Evolutionary conservation across 2,329 filamentous ascomycete genomes (phyloP).

Genomic region (Neonectria magnoliae): DNA sequence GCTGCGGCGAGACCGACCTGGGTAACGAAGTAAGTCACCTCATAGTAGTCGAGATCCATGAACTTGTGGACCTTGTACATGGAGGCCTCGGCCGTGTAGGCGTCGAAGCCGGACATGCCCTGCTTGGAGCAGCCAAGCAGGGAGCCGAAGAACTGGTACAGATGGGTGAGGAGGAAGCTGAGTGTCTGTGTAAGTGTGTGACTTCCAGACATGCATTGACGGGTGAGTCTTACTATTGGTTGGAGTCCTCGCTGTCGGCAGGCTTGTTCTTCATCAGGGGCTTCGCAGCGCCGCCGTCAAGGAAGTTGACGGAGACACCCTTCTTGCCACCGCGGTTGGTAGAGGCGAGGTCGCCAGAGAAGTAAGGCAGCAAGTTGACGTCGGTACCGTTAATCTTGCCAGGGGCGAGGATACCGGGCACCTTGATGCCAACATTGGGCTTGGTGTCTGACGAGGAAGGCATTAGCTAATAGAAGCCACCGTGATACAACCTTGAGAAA

Average conservation of each 20-base stretch:
- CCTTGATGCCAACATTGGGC: constrained; percentile 61
- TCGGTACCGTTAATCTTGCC: constrained; percentile 59
- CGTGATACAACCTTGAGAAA: background rate
- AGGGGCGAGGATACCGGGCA: constrained; percentile 66
- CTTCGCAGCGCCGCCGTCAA: constrained; percentile 67
- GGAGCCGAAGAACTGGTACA: constrained; percentile 70
- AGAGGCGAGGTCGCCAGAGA: constrained; percentile 63
- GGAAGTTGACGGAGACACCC: constrained; percentile 65
- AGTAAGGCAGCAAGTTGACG: constrained; percentile 69
- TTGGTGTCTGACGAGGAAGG: constrained; percentile 54
- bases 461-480: background rate
- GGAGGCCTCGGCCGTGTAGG: constrained; percentile 57
- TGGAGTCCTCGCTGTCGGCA: constrained; percentile 58
- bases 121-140: constrained; percentile 65
- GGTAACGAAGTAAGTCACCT: constrained; percentile 68
- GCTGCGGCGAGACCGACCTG: constrained; percentile 66
- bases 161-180: constrained; percentile 67
- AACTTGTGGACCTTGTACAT: constrained; percentile 67
- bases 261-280: constrained; percentile 66
- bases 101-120: constrained; percentile 59
- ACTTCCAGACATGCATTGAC: too few species aligned
- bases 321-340: constrained; percentile 59
- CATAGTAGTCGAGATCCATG: constrained; percentile 63
- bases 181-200: background rate
- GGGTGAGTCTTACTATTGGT: constrained; percentile 61